Base-by-base conservation (phyloP, 768 basidiomycete species). In the Coprinopsis sp. region DNA sequence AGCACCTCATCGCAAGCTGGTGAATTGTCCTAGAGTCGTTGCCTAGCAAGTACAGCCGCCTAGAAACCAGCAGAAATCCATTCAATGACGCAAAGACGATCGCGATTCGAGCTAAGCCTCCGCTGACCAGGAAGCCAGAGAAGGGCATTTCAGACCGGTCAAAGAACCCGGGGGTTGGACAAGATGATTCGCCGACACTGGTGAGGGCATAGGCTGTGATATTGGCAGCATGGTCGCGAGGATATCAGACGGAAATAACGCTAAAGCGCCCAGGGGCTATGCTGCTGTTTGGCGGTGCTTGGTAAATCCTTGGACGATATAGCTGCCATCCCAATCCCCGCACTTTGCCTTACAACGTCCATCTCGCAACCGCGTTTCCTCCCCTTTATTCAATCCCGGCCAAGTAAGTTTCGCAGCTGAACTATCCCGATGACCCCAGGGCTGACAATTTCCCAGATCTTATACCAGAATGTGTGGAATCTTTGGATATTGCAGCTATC, bases 401-500 rank as follows among this genome's bases (percentile, higher is more conserved):
- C 42, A 55, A 49, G 48, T 57, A 54, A 51, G 47, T 46, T 6
- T 23, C 18, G 24, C 27, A 18, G 38, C 11, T 42, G 16, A 28
- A 7, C 14, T 0, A 5, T 13, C 24, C 42, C 25, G 21, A 21
- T n/a, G 33, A 31, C 34, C 47, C 36, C 31, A 41, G 30, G 47
- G 14, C 43, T 46, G 31, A 37, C 33, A 22, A 29, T 39, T 43
- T 23, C 34, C 45, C 29, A 38, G 37, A 14, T 28, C 46, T 53
- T 40, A 42, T 42, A 28, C 51, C 44, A 67, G 54, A 47, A 91
- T 91, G 90, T 93, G 90, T 70, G 94, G 94, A 69, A 97, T 97
- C 71, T 97, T 98, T 65, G 89, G 78, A 47, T 98, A 96, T 71
- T 92, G 91, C 76, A 94, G 82, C 67, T 97, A 70, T 75, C 77